Conservation (phyloP, 2,329 filamentous ascomycete genomes). For the Capronia coronata region DNA sequence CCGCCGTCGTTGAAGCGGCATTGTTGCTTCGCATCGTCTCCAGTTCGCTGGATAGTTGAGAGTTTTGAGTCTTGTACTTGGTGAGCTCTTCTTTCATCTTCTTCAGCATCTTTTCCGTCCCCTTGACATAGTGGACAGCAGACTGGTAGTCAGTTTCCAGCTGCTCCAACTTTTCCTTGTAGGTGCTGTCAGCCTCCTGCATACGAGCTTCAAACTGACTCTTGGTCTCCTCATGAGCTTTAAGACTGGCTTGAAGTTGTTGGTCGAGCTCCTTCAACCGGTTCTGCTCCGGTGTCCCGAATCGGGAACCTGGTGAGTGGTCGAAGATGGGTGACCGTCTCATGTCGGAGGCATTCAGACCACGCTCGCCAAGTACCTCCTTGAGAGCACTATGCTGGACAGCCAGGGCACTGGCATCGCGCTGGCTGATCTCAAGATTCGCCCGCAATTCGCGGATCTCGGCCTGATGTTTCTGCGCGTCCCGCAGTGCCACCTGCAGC, state of each 20-base stretch:
- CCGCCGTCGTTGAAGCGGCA: conserved; percentile 34
- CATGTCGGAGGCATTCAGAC: conserved; percentile 68
- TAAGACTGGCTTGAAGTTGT: conserved; percentile 69
- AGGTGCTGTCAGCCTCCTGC: conserved; percentile 79
- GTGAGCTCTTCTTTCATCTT: conserved; percentile 97
- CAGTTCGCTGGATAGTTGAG: conserved; percentile 75
- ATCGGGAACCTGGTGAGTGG: conserved; percentile 62
- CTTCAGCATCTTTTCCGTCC: conserved; percentile 97
- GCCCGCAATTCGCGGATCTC: conserved; percentile 76
- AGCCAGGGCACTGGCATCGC: conserved; percentile 87
- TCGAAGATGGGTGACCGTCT: conserved; percentile 66
- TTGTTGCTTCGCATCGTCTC: conserved; percentile 55
- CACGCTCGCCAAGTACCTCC: conserved; percentile 82
- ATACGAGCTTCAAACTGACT: conserved; percentile 68
- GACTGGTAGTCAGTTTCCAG: conserved; percentile 97
- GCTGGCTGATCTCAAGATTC: conserved; percentile 74
- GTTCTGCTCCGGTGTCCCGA: conserved; percentile 69
- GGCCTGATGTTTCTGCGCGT: conserved; percentile 73
- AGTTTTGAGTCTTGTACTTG: conserved; percentile 82
- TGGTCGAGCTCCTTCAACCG: conserved; percentile 81
- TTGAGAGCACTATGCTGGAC: conserved; percentile 92
- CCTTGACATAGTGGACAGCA: conserved; percentile 94
- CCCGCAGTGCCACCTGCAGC: conserved; percentile 74
- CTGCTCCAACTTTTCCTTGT: conserved; percentile 87
- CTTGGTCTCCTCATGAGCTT: conserved; percentile 81